Evolutionary conservation across 345 rosid species (phyloP).

Genomic region (Citrus sp.): DNA sequence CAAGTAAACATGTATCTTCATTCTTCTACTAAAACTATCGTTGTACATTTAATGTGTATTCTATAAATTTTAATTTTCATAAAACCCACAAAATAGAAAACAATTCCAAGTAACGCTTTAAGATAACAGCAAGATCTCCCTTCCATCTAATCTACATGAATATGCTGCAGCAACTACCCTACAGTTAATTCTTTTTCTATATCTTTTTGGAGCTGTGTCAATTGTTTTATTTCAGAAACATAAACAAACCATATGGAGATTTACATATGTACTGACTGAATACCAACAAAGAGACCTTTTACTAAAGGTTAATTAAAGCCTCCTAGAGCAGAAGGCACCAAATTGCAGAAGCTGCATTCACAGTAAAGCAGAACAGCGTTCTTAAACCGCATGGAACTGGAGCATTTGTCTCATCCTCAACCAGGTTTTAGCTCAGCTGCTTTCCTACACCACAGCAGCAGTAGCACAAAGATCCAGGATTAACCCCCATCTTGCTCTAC

Average conservation of each 20-base stretch:
- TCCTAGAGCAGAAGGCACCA: not conserved
- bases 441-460: not conserved
- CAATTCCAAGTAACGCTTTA: not conserved
- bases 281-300: not conserved
- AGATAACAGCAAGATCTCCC: not conserved
- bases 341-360: not conserved
- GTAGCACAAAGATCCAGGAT: not conserved
- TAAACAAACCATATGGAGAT: not conserved
- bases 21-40: not conserved
- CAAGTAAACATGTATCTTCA: not conserved
- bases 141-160: not conserved
- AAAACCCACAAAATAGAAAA: not conserved
- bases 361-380: not conserved
- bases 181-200: not conserved
- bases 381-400: not conserved
- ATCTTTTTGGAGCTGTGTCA: not conserved
- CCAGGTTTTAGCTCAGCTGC: not conserved
- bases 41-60: not conserved
- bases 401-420: not conserved
- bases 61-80: not conserved
- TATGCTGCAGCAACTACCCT: not conserved
- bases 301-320: not conserved
- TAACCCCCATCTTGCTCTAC: not conserved
- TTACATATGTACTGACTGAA: conserved; percentile 9
- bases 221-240: not conserved